phyloP scores from a whole-genome alignment of 768 basidiomycete genomes.

The Mycena kentingensis region DNA sequence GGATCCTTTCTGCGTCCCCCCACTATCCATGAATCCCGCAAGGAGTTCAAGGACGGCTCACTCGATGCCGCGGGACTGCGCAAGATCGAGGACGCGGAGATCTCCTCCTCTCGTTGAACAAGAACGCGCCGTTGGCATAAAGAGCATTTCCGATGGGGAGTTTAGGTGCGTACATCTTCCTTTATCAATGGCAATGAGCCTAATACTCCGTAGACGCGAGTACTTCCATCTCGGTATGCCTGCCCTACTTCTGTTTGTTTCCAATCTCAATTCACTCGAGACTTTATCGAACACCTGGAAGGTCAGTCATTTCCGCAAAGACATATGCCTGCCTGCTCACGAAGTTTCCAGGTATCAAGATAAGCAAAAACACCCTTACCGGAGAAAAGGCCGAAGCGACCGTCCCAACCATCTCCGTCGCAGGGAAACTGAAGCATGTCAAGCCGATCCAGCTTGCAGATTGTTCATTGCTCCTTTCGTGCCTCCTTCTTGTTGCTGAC shows the following conservation, averaged over 20 bases:
- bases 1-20: constrained; percentile 42
- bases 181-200: background rate
- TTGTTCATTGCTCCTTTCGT: constrained; percentile 4
- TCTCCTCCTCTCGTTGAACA: constrained; percentile 36
- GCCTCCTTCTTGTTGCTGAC: background rate
- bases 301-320: background rate
- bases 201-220: constrained; percentile 13
- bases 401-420: constrained; percentile 19
- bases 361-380: constrained; percentile 6
- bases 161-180: constrained; percentile 29
- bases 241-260: background rate
- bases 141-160: constrained; percentile 44
- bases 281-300: constrained; percentile 23
- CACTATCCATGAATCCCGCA: constrained; percentile 34
- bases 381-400: constrained; percentile 15
- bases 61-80: constrained; percentile 33
- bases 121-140: constrained; percentile 41
- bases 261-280: background rate
- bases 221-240: constrained; percentile 32
- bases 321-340: background rate
- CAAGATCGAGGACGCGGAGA: constrained; percentile 38
- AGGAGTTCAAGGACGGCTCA: constrained; percentile 32
- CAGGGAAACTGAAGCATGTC: constrained; percentile 20
- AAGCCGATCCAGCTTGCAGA: constrained; percentile 24
- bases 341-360: constrained; percentile 5